Percentiles rank a stretch among this genome's conserved stretches.
Evolutionary conservation across 352 stramenopile genomes (phyloP).

Genomic region (Globisporangium takayamanum): DNA sequence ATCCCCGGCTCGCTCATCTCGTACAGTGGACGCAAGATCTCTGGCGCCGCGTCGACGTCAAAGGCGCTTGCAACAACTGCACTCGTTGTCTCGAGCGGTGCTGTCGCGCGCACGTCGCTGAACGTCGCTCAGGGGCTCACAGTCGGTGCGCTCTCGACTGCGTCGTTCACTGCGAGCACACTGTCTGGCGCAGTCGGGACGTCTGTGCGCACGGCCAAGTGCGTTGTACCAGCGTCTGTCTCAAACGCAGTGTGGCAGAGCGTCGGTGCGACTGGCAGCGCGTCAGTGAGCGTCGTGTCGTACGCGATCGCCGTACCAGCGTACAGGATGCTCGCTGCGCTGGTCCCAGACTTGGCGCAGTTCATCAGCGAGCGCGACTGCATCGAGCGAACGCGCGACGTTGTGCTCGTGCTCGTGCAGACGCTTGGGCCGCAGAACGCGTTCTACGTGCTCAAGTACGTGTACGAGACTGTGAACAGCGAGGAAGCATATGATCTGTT

Average conservation of each 20-base stretch:
- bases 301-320: conserved; percentile 62
- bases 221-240: conserved; percentile 51
- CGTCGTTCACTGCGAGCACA: conserved; percentile 40
- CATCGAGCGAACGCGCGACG: conserved; percentile 36
- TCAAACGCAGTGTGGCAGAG: conserved; percentile 58
- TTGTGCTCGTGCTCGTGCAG: conserved; percentile 47
- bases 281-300: conserved; percentile 47
- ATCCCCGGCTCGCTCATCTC: conserved; percentile 40
- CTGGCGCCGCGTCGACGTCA: conserved; percentile 45
- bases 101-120: conserved; percentile 45
- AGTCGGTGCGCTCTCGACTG: conserved; percentile 44
- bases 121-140: conserved; percentile 47
- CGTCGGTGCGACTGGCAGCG: conserved; percentile 51
- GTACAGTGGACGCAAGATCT: conserved; percentile 57
- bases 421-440: conserved; percentile 66
- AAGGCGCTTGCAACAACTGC: conserved; percentile 53
- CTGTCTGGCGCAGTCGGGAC: conserved; percentile 44
- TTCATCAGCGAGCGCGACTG: conserved; percentile 53
- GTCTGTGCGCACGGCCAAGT: conserved; percentile 43
- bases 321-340: conserved; percentile 47
- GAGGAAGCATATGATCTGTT: conserved; percentile 67
- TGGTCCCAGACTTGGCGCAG: conserved; percentile 37
- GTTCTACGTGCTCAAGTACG: conserved; percentile 61
- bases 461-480: conserved; percentile 71
- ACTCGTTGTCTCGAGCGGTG: conserved; percentile 40